phyloP scores from a whole-genome alignment of 495 filamentous ascomycete species.

The Penicillium angulare region DNA sequence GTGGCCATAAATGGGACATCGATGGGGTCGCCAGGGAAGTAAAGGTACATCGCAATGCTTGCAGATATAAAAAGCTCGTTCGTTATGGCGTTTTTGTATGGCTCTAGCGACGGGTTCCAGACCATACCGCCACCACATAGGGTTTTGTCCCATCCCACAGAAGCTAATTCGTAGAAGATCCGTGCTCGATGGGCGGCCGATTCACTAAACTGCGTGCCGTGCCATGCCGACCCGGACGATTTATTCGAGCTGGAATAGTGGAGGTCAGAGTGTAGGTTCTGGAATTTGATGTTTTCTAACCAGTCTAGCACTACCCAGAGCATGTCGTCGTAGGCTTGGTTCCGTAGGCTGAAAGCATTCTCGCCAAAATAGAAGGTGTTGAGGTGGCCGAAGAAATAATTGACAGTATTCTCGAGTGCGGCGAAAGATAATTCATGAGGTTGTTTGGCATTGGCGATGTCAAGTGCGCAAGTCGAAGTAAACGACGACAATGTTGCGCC shows the following conservation, averaged over 20 bases:
- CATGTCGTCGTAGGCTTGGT: slow-evolving; percentile 92
- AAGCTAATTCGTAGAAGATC: slow-evolving; percentile 86
- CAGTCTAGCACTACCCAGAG: slow-evolving; percentile 94
- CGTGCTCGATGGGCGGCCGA: slow-evolving; percentile 82
- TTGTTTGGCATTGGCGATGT: slow-evolving; percentile 13
- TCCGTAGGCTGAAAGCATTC: slow-evolving; percentile 70
- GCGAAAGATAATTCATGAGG: slow-evolving; percentile 33
- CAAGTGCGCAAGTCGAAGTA: slow-evolving; percentile 37
- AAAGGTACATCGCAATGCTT: slow-evolving; percentile 84
- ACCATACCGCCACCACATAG: slow-evolving; percentile 90
- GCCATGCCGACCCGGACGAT: slow-evolving; percentile 49
- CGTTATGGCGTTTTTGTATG: slow-evolving; percentile 98
- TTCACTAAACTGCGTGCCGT: slow-evolving; percentile 71
- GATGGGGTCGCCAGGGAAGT: slow-evolving; percentile 79
- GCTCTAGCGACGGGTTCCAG: slow-evolving; percentile 78
- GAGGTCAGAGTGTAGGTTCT: slow-evolving; percentile 66
- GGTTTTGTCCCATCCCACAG: slow-evolving; percentile 74
- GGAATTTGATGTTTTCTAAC: slow-evolving; percentile 79
- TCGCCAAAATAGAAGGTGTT: slow-evolving; percentile 84
- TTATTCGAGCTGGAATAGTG: slow-evolving; percentile 33
- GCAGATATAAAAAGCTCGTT: slow-evolving; percentile 88
- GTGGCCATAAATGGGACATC: slow-evolving; percentile 59
- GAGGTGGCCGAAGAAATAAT: slow-evolving; percentile 76
- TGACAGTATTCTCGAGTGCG: slow-evolving; percentile 69
- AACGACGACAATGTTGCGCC: slow-evolving; percentile 66